Base-by-base conservation (phyloP, 345 rosid genomes). In the Dipteronia dyeriana region DNA sequence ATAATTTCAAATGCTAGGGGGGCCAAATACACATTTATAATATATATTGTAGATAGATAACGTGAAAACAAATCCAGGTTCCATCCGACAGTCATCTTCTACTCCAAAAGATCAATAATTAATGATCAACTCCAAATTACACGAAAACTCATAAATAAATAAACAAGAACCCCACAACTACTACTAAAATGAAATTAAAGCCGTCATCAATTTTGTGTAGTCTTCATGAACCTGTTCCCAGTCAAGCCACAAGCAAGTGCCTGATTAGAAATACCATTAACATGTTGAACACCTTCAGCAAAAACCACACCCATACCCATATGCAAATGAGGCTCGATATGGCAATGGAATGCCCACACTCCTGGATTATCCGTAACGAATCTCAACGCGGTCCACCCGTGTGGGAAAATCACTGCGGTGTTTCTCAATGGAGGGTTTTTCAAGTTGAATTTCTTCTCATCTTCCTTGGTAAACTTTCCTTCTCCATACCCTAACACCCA, bases 231-330 rank as follows among this genome's bases (percentile, higher is more conserved):
- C 51, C 65, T 78, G 64, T 72, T 75, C 49, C 74, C 86, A 25
- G 88, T 89, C 59, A 87, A 76, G 29, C 94, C 92, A 20, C 92
- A 91, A 25, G 88, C 82, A 7, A 91, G 78, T 1, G 88, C 91
- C 53, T 79, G 75, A 45, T 38, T 65, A 2, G 97, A 98, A 1
- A 93, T 78, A 17, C 53, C 22, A 23, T 81, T 74, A n/a, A 93
- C 73, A 53, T 34, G 84, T 14, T 84, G 54, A 9, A 90, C 75
- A 11, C 86, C 97, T 69, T 91, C 90, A 0, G 92, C 93, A 34
- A 95, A 88, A 51, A 89, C 86, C 64, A 91, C 94, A 1, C 97
- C 98, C 98, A 96, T 96, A 5, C 98, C 97, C 93, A 96, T 83
- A 45, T 91, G 94, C 83, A 96, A 79, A 84, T 96, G 98, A 41